A percentile compares a stretch with the other conserved stretches of the same genome.
Evolutionary conservation across 768 basidiomycete genomes (phyloP).

Genomic region (Sporobolomyces phaffii): DNA sequence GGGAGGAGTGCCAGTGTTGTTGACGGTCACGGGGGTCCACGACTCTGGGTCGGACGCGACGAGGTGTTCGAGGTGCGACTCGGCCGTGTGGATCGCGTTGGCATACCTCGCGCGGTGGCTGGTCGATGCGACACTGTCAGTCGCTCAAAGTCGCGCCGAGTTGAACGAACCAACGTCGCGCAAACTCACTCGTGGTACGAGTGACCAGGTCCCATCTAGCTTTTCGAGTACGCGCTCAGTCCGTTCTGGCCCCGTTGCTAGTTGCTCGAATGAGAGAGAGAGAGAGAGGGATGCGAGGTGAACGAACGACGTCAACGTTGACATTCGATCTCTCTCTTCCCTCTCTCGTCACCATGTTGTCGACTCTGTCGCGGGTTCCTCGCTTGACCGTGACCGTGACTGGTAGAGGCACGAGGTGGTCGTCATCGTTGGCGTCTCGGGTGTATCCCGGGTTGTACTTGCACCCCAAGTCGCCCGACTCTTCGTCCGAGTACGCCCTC

Average conservation of each 20-base stretch:
- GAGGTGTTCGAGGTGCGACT: not conserved
- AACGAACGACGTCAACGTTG: no score
- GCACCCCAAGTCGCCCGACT: constrained; percentile 9
- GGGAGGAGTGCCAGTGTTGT: not conserved
- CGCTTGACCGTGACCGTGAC: no score
- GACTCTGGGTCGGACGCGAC: not conserved
- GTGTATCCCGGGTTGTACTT: constrained; percentile 25
- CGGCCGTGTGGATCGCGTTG: not conserved
- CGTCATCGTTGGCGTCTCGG: not conserved
- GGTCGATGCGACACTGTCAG: not conserved
- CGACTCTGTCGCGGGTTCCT: no score
- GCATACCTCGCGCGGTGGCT: not conserved
- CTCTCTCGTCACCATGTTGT: no score
- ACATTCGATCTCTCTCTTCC: no score
- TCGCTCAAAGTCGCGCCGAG: no score
- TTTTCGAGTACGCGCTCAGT: not conserved
- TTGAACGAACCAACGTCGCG: not conserved
- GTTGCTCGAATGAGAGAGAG: not conserved
- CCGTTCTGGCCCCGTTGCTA: not conserved
- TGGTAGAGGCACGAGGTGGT: no score
- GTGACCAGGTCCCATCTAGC: not conserved
- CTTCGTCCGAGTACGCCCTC: constrained; percentile 10
- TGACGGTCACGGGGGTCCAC: not conserved
- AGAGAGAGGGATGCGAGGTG: no score
- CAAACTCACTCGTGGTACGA: constrained; percentile 4